Base-by-base conservation (phyloP, 2,329 filamentous ascomycete species). In the Aspergillus aculeatus region DNA sequence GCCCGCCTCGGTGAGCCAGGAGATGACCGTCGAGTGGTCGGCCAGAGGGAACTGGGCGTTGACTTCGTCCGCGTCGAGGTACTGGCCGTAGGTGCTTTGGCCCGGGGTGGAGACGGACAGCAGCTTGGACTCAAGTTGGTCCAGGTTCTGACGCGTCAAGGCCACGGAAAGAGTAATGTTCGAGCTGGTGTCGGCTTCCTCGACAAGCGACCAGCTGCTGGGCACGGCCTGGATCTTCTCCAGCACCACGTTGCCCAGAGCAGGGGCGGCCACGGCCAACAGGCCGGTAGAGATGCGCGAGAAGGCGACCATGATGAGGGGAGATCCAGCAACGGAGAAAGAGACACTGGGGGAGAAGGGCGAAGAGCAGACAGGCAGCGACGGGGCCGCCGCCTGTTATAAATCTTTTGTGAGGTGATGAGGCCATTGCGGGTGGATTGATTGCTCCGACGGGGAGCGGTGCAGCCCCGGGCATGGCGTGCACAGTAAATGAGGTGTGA, bases 31-130 rank as follows among this genome's bases (percentile, higher is more conserved):
- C 0, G 72, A 63, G 4, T 74, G 65, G 4, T 76, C 73, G 5
- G 76, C 74, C 4, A 74, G 67, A 11, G 72, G 75, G 44, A 82
- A 75, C 62, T 80, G 73, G 4, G 73, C 65, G 48, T 80, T 76
- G 58, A 82, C 73, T 35, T 81, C 77, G 10, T 74, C 70, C 41
- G 75, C 71, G 24, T 73, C 75, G 62, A 82, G 75, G 67, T 83
- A 82, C 57, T 81, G 69, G 23, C 83, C 83, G 64, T 84, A 84
- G 14, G 72, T 70, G 4, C 74, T 64, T 61, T 78, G 72, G 7
- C 76, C 76, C 2, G 83, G 83, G 0, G 80, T 81, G 21, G 81
- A 82, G 23, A 81, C 69, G 5, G 75, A 71, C 38, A 73, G 63
- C 44, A 80, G 69, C 29, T 69, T 70, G 31, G 74, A 69, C 65